A percentile compares a stretch with the other conserved stretches of the same genome.
These are phyloP conservation scores for Zoysia japonica DNA, from an alignment of 176 grass and related monocot species.

Conservation along the genomic window DNA sequence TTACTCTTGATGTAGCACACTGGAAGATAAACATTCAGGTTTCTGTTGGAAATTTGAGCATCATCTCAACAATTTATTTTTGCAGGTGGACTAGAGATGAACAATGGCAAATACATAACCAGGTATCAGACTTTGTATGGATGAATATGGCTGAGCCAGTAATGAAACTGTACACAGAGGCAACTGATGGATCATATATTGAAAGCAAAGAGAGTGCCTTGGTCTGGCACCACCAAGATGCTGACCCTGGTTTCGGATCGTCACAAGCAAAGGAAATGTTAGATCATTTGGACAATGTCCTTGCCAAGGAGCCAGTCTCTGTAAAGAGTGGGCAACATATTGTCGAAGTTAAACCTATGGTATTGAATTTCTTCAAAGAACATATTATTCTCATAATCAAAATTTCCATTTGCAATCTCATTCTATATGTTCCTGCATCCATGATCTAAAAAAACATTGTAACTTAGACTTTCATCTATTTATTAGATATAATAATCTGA, in stretches of 20 bases:
- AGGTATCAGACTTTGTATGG: constrained; percentile 58
- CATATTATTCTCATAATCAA: neutral
- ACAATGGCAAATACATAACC: constrained; percentile 55
- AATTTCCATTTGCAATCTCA: neutral
- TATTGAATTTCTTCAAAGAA: constrained; percentile 30
- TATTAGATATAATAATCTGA: neutral
- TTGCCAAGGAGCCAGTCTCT: constrained; percentile 45
- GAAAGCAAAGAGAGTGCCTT: constrained; percentile 75
- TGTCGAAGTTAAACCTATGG: constrained; percentile 56
- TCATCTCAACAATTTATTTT: constrained; percentile 17
- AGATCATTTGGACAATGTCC: constrained; percentile 48
- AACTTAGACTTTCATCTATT: neutral
- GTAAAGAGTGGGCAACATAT: constrained; percentile 54
- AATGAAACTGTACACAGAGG: constrained; percentile 70
- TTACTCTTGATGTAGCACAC: neutral
- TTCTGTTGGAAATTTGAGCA: constrained; percentile 19
- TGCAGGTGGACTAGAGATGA: constrained; percentile 59
- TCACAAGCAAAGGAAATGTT: constrained; percentile 55
- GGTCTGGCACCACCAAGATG: constrained; percentile 76
- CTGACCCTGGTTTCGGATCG: constrained; percentile 60
- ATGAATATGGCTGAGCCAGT: constrained; percentile 63
- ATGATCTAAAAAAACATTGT: neutral
- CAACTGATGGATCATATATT: constrained; percentile 67
- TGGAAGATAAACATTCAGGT: neutral
- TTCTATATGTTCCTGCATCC: neutral